Evolutionary conservation across 2,329 filamentous ascomycete species (phyloP), one percentile per base, ranked within the genome.

Genomic region (Sporothrix globosa): DNA sequence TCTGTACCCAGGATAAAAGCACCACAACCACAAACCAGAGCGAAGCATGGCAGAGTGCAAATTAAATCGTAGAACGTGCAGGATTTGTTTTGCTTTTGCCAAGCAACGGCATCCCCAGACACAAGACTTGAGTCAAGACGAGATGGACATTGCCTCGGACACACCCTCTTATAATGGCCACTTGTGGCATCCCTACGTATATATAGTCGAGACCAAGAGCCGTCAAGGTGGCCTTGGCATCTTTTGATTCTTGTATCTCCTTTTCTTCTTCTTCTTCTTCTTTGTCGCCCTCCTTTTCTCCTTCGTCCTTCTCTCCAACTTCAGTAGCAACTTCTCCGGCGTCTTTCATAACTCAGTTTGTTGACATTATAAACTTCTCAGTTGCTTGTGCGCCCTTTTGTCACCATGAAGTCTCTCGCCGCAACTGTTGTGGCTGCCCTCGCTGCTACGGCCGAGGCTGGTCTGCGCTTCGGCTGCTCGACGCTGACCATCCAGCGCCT

Each of bases 401-500:
- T 27, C 67, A 76, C 72, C 53, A 79, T 79, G 78, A 79, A 78
- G 74, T 71, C 75, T 46, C 70, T 78, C n/a, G 69, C 68, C 24
- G 68, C 76, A 44, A 63, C 58, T 60, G 71, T 69, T 17, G 67
- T 75, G 61, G 76, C 75, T 3, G 73, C 74, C 73, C 76, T 75
- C 41, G 56, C 74, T 71, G 73, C 72, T 53, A 72, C 75, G 52
- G 77, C 76, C 46, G 77, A 79, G 72, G 77, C 78, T 71, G 76
- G 79, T 73, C 78, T 79, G 76, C 78, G 78, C 53, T 79, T 79
- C 69, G 77, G 77, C 44, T 79, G 78, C 75, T 78, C 77, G 9
- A 77, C 78, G 74, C 76, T 79, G 69, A 77, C 76, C 60, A 76
- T 79, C 71, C 77, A 79, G 72, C 77, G 77, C 4, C 63, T 73